These are phyloP conservation scores for Massarina eburnea DNA, from an alignment of 2,329 filamentous ascomycete species.

Conservation along the genomic window DNA sequence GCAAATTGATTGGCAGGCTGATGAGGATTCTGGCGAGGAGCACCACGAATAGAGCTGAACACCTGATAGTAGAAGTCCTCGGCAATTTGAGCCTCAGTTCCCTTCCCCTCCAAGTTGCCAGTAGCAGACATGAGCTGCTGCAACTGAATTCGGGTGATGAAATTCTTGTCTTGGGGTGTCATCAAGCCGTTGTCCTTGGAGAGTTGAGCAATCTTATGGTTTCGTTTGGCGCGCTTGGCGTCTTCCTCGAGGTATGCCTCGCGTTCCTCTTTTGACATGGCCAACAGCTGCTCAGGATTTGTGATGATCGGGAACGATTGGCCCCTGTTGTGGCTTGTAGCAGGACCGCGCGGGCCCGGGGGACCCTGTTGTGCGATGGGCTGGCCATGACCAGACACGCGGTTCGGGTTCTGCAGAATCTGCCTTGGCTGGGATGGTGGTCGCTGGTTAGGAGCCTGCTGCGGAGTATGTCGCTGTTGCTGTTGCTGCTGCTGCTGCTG, in stretches of 20 bases:
- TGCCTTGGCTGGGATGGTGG: conserved; percentile 61
- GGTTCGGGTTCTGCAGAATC: conserved; percentile 77
- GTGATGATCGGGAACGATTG: conserved; percentile 60
- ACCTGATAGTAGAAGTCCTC: conserved; percentile 99
- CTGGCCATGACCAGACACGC: conserved; percentile 52
- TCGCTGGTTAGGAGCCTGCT: conserved; percentile 44
- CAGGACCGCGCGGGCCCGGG: conserved; percentile 35
- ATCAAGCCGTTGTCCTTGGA: conserved; percentile 96
- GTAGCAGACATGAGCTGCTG: conserved; percentile 94
- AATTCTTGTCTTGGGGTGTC: conserved; percentile 99
- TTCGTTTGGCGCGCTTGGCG: conserved; percentile 91
- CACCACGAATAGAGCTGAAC: conserved; percentile 88
- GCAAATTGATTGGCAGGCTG: conserved; percentile 95
- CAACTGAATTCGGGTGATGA: conserved; percentile 95
- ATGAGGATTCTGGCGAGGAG: conserved; percentile 84
- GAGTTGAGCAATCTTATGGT: conserved; percentile 94
- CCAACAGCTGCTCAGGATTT: conserved; percentile 72
- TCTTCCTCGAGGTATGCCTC: conserved; percentile 84
- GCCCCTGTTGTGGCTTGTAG: conserved; percentile 43
- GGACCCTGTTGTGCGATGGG: conserved; percentile 35
- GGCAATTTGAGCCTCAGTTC: conserved; percentile 75
- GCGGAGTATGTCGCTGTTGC: conserved; percentile 27
- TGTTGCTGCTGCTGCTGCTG: conserved; percentile 23
- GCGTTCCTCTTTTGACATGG: conserved; percentile 82
- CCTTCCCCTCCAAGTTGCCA: conserved; percentile 79